These are phyloP conservation scores for Trypanosomatidae sp. DNA, from an alignment of 208 protist species.

Conservation along the genomic window DNA sequence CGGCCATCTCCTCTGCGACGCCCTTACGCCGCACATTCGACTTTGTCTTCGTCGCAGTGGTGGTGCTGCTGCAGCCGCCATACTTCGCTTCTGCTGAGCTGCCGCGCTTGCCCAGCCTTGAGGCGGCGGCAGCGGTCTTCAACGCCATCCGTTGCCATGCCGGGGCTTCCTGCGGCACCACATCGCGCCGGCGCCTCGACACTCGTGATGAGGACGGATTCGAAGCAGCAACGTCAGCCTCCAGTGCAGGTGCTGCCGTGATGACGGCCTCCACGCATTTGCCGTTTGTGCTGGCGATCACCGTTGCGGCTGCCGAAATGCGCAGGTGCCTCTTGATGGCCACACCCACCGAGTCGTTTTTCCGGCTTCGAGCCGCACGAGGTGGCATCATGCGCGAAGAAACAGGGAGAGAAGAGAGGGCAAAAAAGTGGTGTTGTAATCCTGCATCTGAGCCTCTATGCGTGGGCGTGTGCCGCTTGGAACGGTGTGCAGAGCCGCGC, in stretches of 20 bases:
- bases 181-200: slow-evolving; percentile 17
- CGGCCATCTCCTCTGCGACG: not conserved
- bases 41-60: not conserved
- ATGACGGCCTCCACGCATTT: not conserved
- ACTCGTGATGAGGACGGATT: slow-evolving; percentile 20
- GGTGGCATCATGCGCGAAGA: slow-evolving; percentile 15
- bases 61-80: not conserved
- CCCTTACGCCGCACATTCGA: not conserved
- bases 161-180: slow-evolving; percentile 29
- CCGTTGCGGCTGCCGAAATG: not conserved
- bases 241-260: not conserved
- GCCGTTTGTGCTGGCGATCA: not conserved
- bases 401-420: not conserved
- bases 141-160: slow-evolving; percentile 35
- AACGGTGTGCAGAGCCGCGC: not conserved
- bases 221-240: not conserved
- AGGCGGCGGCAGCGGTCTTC: slow-evolving; percentile 15
- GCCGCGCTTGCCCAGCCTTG: slow-evolving; percentile 14
- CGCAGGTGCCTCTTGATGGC: slow-evolving; percentile 22
- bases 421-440: not conserved
- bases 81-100: not conserved
- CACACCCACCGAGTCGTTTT: slow-evolving; percentile 17
- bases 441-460: not conserved
- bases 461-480: not conserved
- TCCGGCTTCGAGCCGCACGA: slow-evolving; percentile 9